Conservation (phyloP, 2,329 filamentous ascomycete genomes). For the Curvularia eragrostidis region DNA sequence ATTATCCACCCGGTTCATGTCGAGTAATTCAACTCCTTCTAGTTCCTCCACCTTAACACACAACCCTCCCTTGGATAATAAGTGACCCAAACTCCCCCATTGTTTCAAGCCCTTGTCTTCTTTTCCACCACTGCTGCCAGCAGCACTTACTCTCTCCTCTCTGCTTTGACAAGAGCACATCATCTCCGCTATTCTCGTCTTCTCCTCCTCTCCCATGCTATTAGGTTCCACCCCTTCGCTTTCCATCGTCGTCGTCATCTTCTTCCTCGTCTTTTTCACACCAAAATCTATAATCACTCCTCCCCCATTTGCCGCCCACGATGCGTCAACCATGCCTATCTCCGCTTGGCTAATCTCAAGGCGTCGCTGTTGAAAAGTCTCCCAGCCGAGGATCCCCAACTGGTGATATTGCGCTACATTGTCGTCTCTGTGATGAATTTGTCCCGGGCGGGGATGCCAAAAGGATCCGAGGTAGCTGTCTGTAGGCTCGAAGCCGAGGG, state of each 20-base stretch:
- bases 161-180: no score
- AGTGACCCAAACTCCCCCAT: neutral
- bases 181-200: neutral
- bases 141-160: neutral
- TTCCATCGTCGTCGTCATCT: no score
- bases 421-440: conserved; percentile 9
- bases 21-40: neutral
- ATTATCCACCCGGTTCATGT: neutral
- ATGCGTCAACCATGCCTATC: conserved; percentile 2
- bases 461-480: no score
- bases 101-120: neutral
- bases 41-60: neutral
- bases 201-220: neutral
- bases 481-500: neutral
- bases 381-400: conserved; percentile 2
- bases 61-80: neutral
- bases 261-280: neutral
- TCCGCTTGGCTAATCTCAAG: neutral
- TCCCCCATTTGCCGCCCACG: conserved; percentile 3
- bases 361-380: neutral
- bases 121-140: no score
- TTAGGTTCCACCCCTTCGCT: no score
- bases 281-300: neutral
- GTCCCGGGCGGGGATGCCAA: neutral
- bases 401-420: neutral